Base-by-base conservation (phyloP, 441 rosid genomes). In the Jatropha podagrica region DNA sequence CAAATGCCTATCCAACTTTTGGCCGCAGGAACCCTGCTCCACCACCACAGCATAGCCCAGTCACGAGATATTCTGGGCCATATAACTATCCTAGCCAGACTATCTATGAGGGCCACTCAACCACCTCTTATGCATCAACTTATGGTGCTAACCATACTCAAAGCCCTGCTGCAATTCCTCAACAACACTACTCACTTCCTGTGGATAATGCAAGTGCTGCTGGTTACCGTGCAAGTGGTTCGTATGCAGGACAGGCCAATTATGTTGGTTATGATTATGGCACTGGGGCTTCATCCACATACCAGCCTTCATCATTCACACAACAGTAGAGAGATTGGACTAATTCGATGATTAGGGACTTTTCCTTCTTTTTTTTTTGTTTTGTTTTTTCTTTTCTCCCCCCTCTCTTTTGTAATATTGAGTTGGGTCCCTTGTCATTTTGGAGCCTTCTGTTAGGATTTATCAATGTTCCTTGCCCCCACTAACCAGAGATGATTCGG, bases 221-320 rank as follows among this genome's bases (percentile, higher is more conserved):
- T 17, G 79, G 78, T 41, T 73, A 67, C 42, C 83, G 81, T 7
- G 51, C 78, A 51, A 62, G 78, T 70, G 59, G 83, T 72, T 71
- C 82, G 15, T 80, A 81, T 70, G 84, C 77, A 5, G 82, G 79
- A 18, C 89, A 83, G 77, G 61, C 82, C 51, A 79, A 72, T 67
- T 88, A 84, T 66, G 78, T 76, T 37, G 65, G 79, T 2, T 88
- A 84, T 27, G 89, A 87, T 66, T 86, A 86, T 71, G 67, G 78
- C 48, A 40, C 84, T 56, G 83, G 78, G 14, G 79, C 80, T 2
- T 81, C 79, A 1, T 65, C 86, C 18, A 46, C 76, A 0, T 83
- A 80, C 68, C 91, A 83, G 51, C 80, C 91, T 67, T 40, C 87
- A 61, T 68, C 91, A 4, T 83, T 77, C 14, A 72, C 83, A 37